These are phyloP conservation scores for Colletotrichum tamarilloi DNA, from an alignment of 2,329 filamentous ascomycete genomes.

Conservation along the genomic window DNA sequence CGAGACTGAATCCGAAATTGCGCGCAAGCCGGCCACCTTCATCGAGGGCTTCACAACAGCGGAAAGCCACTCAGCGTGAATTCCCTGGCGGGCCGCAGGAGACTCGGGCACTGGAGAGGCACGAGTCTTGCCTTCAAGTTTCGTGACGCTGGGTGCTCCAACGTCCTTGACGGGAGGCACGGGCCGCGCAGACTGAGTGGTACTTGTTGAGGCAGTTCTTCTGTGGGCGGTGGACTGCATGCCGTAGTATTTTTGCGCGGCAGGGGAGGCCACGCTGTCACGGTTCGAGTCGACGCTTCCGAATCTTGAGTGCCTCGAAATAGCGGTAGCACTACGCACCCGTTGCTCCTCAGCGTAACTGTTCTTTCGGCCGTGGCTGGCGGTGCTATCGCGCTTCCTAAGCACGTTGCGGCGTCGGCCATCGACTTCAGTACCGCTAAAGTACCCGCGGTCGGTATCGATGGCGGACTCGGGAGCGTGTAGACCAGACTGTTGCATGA, in stretches of 20 bases:
- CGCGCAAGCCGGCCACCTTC: slow-evolving; percentile 75
- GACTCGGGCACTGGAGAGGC: slow-evolving; percentile 56
- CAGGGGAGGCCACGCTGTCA: slow-evolving; percentile 70
- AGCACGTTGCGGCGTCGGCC: slow-evolving; percentile 80
- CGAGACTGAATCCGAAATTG: slow-evolving; percentile 82
- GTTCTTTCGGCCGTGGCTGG: slow-evolving; percentile 73
- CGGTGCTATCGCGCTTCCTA: slow-evolving; percentile 77
- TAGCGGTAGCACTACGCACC: slow-evolving; percentile 71
- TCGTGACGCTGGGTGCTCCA: slow-evolving; percentile 68
- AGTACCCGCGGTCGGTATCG: slow-evolving; percentile 89
- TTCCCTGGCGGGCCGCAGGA: slow-evolving; percentile 53
- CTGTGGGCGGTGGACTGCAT: slow-evolving; percentile 60
- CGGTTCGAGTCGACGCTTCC: slow-evolving; percentile 81
- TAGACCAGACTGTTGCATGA: slow-evolving; percentile 48
- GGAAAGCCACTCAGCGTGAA: slow-evolving; percentile 68
- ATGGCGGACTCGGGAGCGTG: slow-evolving; percentile 59
- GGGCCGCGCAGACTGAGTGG: slow-evolving; percentile 65
- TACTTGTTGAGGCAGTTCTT: slow-evolving; percentile 70
- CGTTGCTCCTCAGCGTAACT: slow-evolving; percentile 83
- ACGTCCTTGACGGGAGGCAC: slow-evolving; percentile 64
- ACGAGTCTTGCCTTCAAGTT: slow-evolving; percentile 61
- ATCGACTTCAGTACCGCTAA: slow-evolving; percentile 89
- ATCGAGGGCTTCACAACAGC: slow-evolving; percentile 59
- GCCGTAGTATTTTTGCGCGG: slow-evolving; percentile 78
- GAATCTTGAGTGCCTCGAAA: slow-evolving; percentile 80